Base-by-base conservation (phyloP, 371 early-diverging fungal species). In the Cladochytrium tenue region DNA sequence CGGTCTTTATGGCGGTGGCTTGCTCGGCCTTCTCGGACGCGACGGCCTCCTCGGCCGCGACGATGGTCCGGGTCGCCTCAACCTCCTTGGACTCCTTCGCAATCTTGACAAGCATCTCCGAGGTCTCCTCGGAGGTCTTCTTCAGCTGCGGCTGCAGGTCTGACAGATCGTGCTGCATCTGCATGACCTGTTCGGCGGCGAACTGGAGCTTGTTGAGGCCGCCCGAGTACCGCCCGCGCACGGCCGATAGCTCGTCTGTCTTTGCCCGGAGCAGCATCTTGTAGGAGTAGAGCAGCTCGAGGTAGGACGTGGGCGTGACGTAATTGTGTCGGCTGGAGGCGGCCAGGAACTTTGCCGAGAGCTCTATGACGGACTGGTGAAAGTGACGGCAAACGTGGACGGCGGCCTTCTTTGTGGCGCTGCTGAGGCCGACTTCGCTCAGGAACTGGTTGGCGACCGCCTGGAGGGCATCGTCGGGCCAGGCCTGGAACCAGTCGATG, bases 401-500 rank as follows among this genome's bases (percentile, higher is more conserved):
- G 1, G 81, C 77, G 17, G 70, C n/a, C 0, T 67, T 63, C 7
- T 71, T 32, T 13, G 76, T 62, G 27, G 56, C 20, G 7, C 64
- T 67, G 23, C 68, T 71, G 4, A 85, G 61, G 20, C 77, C 79
- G 20, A 81, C 57, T 2, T 81, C 81, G 30, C 59, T 59, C 25
- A 85, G 69, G 66, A 80, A 85, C 63, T 81, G 78, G 53, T 75
- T 67, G 0, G 83, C 83, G 23, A 85, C 85, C 4, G 85, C 82
- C 61, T 81, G 80, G 52, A 85, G 63, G 0, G 85, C 85, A 65
- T 83, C 86, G 56, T 82, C 79, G 3, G 86, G 86, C 86, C 86
- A 85, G 4, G 78, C 78, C 57, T 85, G 82, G 74, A 83, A 83
- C 86, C 86, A 85, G 61, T 85, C 82, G 56, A 85, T 83, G 1